These are phyloP conservation scores for Mycena belliarum DNA, from an alignment of 768 basidiomycete species.

Conservation along the genomic window DNA sequence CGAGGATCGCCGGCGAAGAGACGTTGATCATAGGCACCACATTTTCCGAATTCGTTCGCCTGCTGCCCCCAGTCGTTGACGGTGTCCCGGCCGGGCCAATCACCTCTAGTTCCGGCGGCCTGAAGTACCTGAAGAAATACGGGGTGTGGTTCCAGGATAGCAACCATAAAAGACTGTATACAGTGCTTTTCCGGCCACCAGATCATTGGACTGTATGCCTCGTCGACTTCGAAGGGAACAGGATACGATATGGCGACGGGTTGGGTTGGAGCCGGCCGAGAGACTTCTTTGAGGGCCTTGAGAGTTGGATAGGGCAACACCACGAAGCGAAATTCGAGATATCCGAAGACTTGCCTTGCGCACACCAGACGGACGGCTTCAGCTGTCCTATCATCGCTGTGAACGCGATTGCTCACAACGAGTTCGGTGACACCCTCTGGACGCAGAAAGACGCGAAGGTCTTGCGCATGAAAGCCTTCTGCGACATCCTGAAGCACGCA, in stretches of 20 bases:
- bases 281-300: constrained; percentile 2
- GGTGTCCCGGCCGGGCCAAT: not conserved
- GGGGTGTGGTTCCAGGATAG: constrained; percentile 1
- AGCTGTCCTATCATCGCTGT: constrained; percentile 21
- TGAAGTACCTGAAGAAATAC: constrained; percentile 3
- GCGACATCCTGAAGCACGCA: not conserved
- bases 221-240: not conserved
- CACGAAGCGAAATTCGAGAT: not conserved
- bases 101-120: not conserved
- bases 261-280: not conserved
- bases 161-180: not conserved
- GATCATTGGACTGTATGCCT: constrained; percentile 14
- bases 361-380: constrained; percentile 13
- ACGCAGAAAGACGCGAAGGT: not conserved
- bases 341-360: constrained; percentile 5
- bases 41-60: not conserved
- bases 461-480: constrained; percentile 14
- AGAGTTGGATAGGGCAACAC: not conserved
- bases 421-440: constrained; percentile 20
- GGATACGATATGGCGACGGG: constrained; percentile 11
- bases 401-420: constrained; percentile 14
- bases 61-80: constrained; percentile 2
- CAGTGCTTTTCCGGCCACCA: not conserved
- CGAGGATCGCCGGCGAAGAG: not conserved
- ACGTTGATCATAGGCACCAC: not conserved